Evolutionary conservation across 2,329 filamentous ascomycete species (phyloP).

Genomic region (Dactylellina cionopaga): DNA sequence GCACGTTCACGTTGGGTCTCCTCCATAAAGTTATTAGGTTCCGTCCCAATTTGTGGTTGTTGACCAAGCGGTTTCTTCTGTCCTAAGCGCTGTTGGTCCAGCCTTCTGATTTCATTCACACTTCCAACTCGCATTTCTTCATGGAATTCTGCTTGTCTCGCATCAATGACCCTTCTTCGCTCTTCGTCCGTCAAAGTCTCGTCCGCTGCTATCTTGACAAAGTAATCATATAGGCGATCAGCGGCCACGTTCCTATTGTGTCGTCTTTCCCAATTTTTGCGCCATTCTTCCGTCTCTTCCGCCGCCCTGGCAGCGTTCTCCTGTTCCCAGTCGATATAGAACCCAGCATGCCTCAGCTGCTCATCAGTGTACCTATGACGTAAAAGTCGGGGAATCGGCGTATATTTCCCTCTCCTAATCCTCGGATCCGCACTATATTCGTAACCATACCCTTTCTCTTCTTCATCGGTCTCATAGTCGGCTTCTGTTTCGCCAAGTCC

Average conservation of each 20-base stretch:
- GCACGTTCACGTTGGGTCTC: too few species aligned
- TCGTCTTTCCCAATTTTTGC: neutral
- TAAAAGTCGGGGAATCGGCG: neutral
- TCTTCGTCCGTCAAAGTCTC: neutral
- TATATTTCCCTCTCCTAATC: neutral
- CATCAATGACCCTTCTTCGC: neutral
- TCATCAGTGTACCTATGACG: neutral
- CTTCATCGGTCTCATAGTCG: neutral
- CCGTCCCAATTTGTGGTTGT: too few species aligned
- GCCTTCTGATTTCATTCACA: too few species aligned
- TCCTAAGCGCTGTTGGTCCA: too few species aligned
- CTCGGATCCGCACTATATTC: neutral
- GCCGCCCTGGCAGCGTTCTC: neutral
- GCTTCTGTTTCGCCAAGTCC: neutral
- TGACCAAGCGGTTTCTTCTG: too few species aligned
- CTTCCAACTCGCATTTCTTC: too few species aligned
- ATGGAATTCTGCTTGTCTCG: neutral
- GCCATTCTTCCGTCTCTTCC: neutral
- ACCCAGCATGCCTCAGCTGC: neutral
- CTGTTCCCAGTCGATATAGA: neutral
- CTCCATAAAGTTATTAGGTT: too few species aligned
- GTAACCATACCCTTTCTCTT: neutral
- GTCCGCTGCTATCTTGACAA: neutral
- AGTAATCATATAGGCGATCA: neutral
- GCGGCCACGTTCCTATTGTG: neutral